These are phyloP conservation scores for Paxillus involutus DNA, from an alignment of 768 basidiomycete genomes.

Conservation along the genomic window DNA sequence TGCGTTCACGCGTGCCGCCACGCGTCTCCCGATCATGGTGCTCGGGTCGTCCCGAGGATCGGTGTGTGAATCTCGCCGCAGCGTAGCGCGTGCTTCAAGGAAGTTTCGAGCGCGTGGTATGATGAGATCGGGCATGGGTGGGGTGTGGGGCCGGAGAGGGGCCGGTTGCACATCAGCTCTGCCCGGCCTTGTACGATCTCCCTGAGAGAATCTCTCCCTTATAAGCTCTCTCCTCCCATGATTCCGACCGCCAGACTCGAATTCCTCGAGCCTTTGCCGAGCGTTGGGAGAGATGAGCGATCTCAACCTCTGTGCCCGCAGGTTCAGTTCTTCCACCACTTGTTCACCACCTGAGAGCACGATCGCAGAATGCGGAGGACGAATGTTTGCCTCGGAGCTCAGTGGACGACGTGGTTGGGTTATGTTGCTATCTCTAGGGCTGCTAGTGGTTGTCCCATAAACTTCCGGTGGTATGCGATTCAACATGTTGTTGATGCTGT, in stretches of 20 bases:
- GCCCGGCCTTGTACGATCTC: conserved; percentile 10
- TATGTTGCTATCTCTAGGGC: conserved; percentile 1
- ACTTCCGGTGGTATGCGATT: conserved; percentile 38
- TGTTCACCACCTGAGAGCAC: conserved; percentile 28
- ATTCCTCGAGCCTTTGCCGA: conserved; percentile 33
- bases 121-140: conserved; percentile 30
- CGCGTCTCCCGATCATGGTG: conserved; percentile 35
- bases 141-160: conserved; percentile 24
- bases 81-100: conserved; percentile 12
- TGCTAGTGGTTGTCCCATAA: conserved; percentile 6
- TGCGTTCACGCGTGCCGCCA: conserved; percentile 27
- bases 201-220: conserved; percentile 23
- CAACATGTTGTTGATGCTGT: conserved; percentile 45
- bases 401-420: conserved; percentile 10
- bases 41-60: conserved; percentile 27
- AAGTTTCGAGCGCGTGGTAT: conserved; percentile 16
- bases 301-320: conserved; percentile 28
- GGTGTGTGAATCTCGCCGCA: conserved; percentile 22
- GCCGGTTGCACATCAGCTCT: conserved; percentile 14
- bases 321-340: conserved; percentile 25
- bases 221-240: conserved; percentile 13
- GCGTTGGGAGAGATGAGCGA: conserved; percentile 29
- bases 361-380: conserved; percentile 30
- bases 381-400: conserved; percentile 23
- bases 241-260: conserved; percentile 19